phyloP scores from a whole-genome alignment of 1,284 basidiomycete genomes.

The Mycosarcoma mackinlayi region DNA sequence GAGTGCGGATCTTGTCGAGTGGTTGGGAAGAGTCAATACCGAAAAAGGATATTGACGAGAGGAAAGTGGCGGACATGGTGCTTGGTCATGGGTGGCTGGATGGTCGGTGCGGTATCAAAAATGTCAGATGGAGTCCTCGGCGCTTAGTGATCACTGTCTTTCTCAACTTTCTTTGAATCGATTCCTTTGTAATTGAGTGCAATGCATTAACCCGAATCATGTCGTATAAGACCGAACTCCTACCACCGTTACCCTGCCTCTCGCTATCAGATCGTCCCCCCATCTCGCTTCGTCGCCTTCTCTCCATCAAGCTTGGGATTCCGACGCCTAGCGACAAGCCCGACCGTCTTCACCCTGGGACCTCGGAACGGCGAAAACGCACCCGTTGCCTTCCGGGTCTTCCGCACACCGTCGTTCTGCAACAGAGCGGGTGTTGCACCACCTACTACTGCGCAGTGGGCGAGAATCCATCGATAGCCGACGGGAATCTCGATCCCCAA shows the following conservation, averaged over 20 bases:
- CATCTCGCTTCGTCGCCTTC: background rate
- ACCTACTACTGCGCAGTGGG: slow-evolving; percentile 8
- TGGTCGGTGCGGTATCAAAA: too few relatives aligned
- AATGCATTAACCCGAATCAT: background rate
- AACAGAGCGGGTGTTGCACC: background rate
- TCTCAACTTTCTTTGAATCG: too few relatives aligned
- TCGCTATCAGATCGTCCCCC: too few relatives aligned
- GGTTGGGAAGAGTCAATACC: slow-evolving; percentile 17
- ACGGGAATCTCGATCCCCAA: slow-evolving; percentile 27
- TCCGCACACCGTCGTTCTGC: background rate
- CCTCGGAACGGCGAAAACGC: slow-evolving; percentile 25
- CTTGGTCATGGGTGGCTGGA: background rate
- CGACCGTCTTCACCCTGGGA: slow-evolving; percentile 28
- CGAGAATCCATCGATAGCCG: slow-evolving; percentile 32
- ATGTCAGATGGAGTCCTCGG: too few relatives aligned
- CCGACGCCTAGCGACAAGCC: slow-evolving; percentile 23
- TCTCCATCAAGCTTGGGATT: background rate
- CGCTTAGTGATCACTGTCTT: too few relatives aligned
- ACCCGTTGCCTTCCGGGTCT: background rate
- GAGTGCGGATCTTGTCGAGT: background rate
- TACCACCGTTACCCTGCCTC: too few relatives aligned
- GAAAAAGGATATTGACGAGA: slow-evolving; percentile 32
- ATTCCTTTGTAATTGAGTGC: too few relatives aligned
- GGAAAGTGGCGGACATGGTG: background rate
- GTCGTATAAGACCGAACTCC: too few relatives aligned